Conservation (phyloP, 2,329 filamentous ascomycete genomes). For the Neocucurbitaria cava region DNA sequence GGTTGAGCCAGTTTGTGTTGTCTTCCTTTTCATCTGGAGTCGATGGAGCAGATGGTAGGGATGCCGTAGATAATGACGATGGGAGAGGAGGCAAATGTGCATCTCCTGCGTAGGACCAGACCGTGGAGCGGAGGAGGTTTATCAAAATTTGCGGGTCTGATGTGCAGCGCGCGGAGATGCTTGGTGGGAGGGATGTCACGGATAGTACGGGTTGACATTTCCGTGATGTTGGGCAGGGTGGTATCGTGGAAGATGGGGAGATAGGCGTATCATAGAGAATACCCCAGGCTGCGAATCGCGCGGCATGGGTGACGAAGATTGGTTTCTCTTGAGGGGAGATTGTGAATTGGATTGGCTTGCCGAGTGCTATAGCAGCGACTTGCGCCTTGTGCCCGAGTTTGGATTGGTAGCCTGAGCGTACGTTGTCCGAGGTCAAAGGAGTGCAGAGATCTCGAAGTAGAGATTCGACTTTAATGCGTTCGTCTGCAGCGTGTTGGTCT, state of each 20-base stretch:
- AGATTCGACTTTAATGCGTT: conserved; percentile 79
- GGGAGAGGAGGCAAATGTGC: conserved; percentile 1
- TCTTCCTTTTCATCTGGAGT: neutral
- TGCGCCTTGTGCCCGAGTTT: conserved; percentile 39
- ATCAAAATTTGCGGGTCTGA: conserved; percentile 74
- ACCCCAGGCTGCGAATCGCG: conserved; percentile 76
- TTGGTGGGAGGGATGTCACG: conserved; percentile 69
- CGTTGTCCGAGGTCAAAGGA: conserved; percentile 20
- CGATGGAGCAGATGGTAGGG: neutral
- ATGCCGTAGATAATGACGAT: too few relatives aligned
- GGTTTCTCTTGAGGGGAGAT: conserved; percentile 66
- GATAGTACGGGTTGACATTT: conserved; percentile 45
- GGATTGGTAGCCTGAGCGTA: conserved; percentile 30
- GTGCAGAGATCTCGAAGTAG: conserved; percentile 68
- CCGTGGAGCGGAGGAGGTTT: conserved; percentile 75
- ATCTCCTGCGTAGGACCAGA: conserved; percentile 64
- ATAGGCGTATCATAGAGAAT: conserved; percentile 67
- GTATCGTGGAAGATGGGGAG: neutral
- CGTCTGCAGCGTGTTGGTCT: conserved; percentile 95
- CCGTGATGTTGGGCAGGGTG: conserved; percentile 2
- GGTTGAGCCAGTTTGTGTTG: conserved; percentile 61
- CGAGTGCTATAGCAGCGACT: conserved; percentile 46
- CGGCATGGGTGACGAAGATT: conserved; percentile 62
- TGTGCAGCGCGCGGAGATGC: conserved; percentile 78
- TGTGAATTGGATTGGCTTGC: conserved; percentile 68